phyloP scores from a whole-genome alignment of 176 grass and related monocot species.

The Oryza meridionalis region DNA sequence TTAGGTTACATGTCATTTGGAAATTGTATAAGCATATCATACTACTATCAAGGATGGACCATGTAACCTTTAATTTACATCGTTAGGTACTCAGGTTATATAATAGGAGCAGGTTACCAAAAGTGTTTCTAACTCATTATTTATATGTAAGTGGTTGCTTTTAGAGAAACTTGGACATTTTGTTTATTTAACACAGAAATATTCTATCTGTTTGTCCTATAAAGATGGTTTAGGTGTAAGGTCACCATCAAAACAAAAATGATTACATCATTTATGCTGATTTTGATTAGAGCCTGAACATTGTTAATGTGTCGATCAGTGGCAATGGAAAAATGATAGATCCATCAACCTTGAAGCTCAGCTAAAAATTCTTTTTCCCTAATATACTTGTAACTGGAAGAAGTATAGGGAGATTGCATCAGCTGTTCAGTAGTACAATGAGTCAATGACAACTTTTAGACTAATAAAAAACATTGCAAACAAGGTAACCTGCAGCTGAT shows the following conservation, averaged over 20 bases:
- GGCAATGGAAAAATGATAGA: neutral
- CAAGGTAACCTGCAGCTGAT: neutral
- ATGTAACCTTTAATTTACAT: neutral
- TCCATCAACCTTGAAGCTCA: neutral
- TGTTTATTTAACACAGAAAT: neutral
- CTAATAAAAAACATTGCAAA: neutral
- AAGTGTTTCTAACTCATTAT: slow-evolving; percentile 7
- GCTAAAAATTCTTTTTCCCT: neutral
- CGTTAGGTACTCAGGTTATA: neutral
- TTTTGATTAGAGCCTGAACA: slow-evolving; percentile 4
- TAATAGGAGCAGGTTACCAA: neutral
- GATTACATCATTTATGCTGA: slow-evolving; percentile 17
- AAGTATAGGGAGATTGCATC: neutral
- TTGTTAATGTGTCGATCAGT: neutral
- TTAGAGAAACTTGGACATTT: neutral
- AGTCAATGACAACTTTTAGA: neutral
- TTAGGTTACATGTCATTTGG: neutral
- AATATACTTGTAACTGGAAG: slow-evolving; percentile 2
- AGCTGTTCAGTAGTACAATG: neutral
- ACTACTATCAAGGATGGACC: neutral
- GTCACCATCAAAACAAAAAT: slow-evolving; percentile 27
- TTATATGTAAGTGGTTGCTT: neutral
- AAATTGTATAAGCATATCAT: neutral
- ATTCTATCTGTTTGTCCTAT: slow-evolving; percentile 8
- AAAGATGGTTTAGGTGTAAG: slow-evolving; percentile 27